Base-by-base conservation (phyloP, 2,329 filamentous ascomycete species). In the Ambrosiella xylebori region DNA sequence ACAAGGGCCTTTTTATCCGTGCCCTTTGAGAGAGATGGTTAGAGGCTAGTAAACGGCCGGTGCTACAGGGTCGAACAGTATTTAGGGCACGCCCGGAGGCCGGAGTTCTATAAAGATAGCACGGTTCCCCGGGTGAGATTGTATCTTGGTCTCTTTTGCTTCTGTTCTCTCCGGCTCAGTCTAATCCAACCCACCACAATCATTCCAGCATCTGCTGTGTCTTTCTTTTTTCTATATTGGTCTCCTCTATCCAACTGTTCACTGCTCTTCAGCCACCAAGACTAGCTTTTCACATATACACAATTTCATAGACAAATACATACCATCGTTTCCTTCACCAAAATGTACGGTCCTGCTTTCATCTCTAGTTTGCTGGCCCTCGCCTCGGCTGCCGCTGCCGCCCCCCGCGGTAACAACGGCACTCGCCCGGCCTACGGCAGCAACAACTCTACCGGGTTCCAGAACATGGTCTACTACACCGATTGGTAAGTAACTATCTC, bases 391-490 rank as follows among this genome's bases (percentile, higher is more conserved):
- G 44, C 41, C n/a, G 41, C 39, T 41, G 7, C 59, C 12, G 59
- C 3, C 38, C 52, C 19, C 52, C 52, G 8, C 52, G 52, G 36
- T 9, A 41, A 27, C 52, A 41, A 54, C 37, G 38, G 13, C 5
- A 41, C 38, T 7, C 51, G 13, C 51, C 38, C 38, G 4, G 52
- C 52, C 52, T 27, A 54, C 13, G 19, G 2, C 47, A 9, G 8
- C 45, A 13, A 54, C 37, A 13, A 4, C 44, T 19, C 9, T 13
- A 11, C 7, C n/a, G 49, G 54, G 13, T 61, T 59, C 45, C 15
- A 50, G 37, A 61, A 61, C 57, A 55, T 59, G 54, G 59, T 61
- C 47, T 61, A 61, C 57, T 61, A 55, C 54, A 59, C 57, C 13
- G 54, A 59, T 17, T 59, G 59, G 59, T 61, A 54, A 40, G 59